Evolutionary conservation across 2,329 filamentous ascomycete species (phyloP).

Genomic region (Pseudogymnoascus sp.): DNA sequence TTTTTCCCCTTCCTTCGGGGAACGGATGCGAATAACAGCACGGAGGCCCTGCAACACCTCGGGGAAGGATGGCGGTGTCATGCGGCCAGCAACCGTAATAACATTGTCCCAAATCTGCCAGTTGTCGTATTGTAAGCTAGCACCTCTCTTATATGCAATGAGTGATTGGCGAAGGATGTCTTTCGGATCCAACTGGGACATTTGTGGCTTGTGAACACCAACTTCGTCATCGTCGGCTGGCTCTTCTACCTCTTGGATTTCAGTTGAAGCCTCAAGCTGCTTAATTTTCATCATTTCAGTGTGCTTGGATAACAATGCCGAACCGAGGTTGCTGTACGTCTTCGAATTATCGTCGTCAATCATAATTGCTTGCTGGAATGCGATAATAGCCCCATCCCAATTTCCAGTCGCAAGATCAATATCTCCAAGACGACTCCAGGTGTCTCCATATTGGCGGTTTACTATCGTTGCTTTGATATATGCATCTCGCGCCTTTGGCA

Average conservation of each 20-base stretch:
- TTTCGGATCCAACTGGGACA: conserved; percentile 21
- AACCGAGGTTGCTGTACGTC: conserved; percentile 91
- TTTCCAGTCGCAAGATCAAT: conserved; percentile 69
- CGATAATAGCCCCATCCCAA: conserved; percentile 71
- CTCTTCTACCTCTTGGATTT: conserved; percentile 18
- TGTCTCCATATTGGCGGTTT: conserved; percentile 71
- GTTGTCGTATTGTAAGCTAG: conserved; percentile 73
- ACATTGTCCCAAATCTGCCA: conserved; percentile 97
- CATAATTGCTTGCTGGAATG: conserved; percentile 75
- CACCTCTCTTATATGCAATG: conserved; percentile 77
- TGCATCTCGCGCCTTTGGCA: conserved; percentile 62
- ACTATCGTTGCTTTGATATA: conserved; percentile 70
- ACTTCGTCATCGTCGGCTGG: conserved; percentile 25
- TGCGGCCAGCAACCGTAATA: conserved; percentile 72
- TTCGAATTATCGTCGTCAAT: conserved; percentile 83
- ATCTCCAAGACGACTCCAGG: conserved; percentile 88
- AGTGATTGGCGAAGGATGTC: conserved; percentile 64
- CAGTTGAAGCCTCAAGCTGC: conserved; percentile 9
- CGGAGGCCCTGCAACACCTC: conserved; percentile 71
- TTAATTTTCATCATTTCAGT: conserved; percentile 37
- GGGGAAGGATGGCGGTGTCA: conserved; percentile 63
- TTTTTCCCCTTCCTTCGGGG: conserved; percentile 58
- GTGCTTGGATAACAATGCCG: conserved; percentile 66
- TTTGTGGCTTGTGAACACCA: conserved; percentile 15
- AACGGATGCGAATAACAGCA: conserved; percentile 67